A percentile compares a stretch with the other conserved stretches of the same genome.
phyloP scores from a whole-genome alignment of 805 yeast genomes.

The Peterozyma toletana region DNA sequence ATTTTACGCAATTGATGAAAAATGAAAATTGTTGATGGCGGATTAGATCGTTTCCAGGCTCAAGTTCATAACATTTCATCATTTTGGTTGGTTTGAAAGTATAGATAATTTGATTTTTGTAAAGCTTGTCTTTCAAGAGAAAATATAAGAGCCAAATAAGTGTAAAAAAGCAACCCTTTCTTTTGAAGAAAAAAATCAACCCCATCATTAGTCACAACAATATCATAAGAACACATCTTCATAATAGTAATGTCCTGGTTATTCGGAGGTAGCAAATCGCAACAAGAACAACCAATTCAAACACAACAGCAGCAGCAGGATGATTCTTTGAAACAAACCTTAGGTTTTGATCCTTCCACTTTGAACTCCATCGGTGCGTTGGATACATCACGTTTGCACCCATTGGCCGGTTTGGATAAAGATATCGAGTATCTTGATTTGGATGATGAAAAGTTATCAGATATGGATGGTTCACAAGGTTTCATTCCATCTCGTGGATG shows the following conservation, averaged over 20 bases:
- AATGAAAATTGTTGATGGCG: too few species aligned
- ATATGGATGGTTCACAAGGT: conserved; percentile 85
- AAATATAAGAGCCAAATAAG: too few species aligned
- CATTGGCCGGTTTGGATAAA: conserved; percentile 85
- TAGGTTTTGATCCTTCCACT: conserved; percentile 62
- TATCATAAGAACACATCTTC: too few species aligned
- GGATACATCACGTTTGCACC: conserved; percentile 75
- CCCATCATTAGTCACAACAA: too few species aligned
- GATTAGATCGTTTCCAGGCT: too few species aligned
- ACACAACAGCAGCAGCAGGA: conserved; percentile 11
- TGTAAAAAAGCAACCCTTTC: too few species aligned
- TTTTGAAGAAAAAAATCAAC: too few species aligned
- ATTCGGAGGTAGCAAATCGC: conserved; percentile 30
- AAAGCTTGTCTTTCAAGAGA: too few species aligned
- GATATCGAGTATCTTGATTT: conserved; percentile 87
- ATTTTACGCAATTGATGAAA: too few species aligned
- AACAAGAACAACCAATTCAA: conserved; percentile 10
- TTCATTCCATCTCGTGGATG: conserved; percentile 94
- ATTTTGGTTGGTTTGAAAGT: too few species aligned
- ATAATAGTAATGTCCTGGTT: conserved; percentile 36
- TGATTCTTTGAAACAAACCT: conserved; percentile 22
- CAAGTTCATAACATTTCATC: too few species aligned
- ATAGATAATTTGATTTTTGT: too few species aligned
- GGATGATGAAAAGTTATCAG: conserved; percentile 72
- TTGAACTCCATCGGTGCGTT: conserved; percentile 58